Percentiles rank a stretch among this genome's conserved stretches.
These are phyloP conservation scores for Warburgia ugandensis DNA, from an alignment of 164 flowering plant species.

Conservation along the genomic window DNA sequence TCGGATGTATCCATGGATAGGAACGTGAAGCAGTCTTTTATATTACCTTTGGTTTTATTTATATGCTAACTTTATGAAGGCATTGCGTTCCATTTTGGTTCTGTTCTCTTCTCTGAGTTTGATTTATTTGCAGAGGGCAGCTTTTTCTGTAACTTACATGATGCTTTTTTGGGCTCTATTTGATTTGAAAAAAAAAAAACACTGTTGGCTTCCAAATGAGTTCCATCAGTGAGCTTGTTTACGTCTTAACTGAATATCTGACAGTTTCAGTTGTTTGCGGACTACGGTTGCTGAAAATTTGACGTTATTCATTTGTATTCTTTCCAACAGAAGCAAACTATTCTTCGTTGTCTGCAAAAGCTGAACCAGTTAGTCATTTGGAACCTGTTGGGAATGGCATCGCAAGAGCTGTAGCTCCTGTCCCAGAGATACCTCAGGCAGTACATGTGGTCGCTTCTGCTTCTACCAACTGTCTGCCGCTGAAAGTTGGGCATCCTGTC, in stretches of 20 bases:
- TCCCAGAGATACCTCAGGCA: constrained; percentile 20
- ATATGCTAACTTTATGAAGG: too few relatives aligned
- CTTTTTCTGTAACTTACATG: too few relatives aligned
- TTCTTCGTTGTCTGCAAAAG: constrained; percentile 47
- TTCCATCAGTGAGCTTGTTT: too few relatives aligned
- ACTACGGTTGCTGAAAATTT: not conserved
- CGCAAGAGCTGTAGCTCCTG: constrained; percentile 18
- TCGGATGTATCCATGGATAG: too few relatives aligned
- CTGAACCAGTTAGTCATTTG: constrained; percentile 22
- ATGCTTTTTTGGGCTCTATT: too few relatives aligned
- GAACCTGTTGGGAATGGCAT: constrained; percentile 36
- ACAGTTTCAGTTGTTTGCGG: not conserved
- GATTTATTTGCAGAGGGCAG: too few relatives aligned
- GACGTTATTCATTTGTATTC: not conserved
- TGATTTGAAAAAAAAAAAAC: too few relatives aligned
- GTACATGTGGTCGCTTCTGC: constrained; percentile 16
- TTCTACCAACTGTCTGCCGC: constrained; percentile 20
- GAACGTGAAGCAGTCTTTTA: too few relatives aligned
- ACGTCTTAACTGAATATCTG: not conserved
- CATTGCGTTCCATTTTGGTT: too few relatives aligned
- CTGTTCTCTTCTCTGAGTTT: too few relatives aligned
- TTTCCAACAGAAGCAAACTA: constrained; percentile 45
- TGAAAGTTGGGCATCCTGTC: constrained; percentile 21
- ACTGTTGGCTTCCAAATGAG: too few relatives aligned
- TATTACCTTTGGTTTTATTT: too few relatives aligned